Percentiles rank a stretch among this genome's conserved stretches.
Evolutionary conservation across 2,329 filamentous ascomycete genomes (phyloP).

Genomic region (Lecanicillium sp.): DNA sequence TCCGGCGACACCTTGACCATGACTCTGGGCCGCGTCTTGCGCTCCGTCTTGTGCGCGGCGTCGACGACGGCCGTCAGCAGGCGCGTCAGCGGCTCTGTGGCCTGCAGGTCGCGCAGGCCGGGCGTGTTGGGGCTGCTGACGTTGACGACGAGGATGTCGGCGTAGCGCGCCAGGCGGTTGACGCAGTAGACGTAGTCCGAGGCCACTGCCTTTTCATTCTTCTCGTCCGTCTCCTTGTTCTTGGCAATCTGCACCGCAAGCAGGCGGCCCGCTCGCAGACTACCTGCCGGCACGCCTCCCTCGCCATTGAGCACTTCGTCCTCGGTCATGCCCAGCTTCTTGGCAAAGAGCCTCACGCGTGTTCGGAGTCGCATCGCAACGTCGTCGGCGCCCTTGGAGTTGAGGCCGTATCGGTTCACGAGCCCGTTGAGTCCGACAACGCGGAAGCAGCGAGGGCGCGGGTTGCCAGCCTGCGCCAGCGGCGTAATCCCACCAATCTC

Average conservation of each 20-base stretch:
- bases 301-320: constrained; percentile 68
- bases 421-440: constrained; percentile 76
- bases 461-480: constrained; percentile 80
- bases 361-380: background rate
- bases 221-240: constrained; percentile 86
- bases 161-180: constrained; percentile 71
- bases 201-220: constrained; percentile 72
- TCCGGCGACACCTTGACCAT: constrained; percentile 99
- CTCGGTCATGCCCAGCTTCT: constrained; percentile 62
- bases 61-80: constrained; percentile 77
- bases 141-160: constrained; percentile 95
- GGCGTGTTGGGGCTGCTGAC: constrained; percentile 96
- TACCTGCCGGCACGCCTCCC: constrained; percentile 74
- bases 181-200: constrained; percentile 88
- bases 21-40: constrained; percentile 60
- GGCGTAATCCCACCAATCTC: constrained; percentile 91
- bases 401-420: constrained; percentile 94
- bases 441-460: constrained; percentile 80
- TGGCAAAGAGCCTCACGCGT: constrained; percentile 36
- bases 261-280: constrained; percentile 65
- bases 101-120: constrained; percentile 80
- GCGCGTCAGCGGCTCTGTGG: constrained; percentile 70
- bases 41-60: constrained; percentile 60
- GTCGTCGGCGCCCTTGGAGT: constrained; percentile 59
- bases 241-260: constrained; percentile 92